Conservation (phyloP, 176 grass and related monocot genomes). For the Carex pumila region DNA sequence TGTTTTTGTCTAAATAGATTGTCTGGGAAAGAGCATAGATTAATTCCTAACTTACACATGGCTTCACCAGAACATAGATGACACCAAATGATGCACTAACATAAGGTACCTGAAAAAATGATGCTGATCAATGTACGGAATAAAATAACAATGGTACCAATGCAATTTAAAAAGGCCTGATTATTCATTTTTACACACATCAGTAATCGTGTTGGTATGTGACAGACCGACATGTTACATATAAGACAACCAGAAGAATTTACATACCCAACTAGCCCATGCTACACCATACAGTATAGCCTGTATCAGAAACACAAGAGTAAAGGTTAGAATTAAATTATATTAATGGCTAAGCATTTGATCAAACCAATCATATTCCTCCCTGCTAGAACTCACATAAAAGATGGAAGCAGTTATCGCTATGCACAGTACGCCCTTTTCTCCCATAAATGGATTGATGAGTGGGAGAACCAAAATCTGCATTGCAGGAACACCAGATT, state of each 20-base stretch:
- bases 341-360: not conserved
- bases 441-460: slow-evolving; percentile 45
- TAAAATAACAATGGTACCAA: not conserved
- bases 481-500: not conserved
- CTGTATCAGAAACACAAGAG: slow-evolving; percentile 20
- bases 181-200: not conserved
- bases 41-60: slow-evolving; percentile 51
- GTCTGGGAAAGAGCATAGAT: not conserved
- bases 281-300: slow-evolving; percentile 67
- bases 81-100: slow-evolving; percentile 74
- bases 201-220: not conserved
- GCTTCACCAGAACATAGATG: slow-evolving; percentile 69
- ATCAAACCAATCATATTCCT: not conserved
- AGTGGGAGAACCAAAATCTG: slow-evolving; percentile 69
- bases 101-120: slow-evolving; percentile 67
- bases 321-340: not conserved
- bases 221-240: not conserved
- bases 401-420: slow-evolving; percentile 47
- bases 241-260: slow-evolving; percentile 2
- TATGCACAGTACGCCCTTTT: slow-evolving; percentile 59
- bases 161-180: not conserved
- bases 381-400: slow-evolving; percentile 44
- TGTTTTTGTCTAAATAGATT: not conserved
- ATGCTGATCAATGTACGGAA: not conserved
- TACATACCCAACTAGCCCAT: slow-evolving; percentile 78